Conservation (phyloP, 192 early-diverging fungal genomes). For the Chytriomyces sp. region DNA sequence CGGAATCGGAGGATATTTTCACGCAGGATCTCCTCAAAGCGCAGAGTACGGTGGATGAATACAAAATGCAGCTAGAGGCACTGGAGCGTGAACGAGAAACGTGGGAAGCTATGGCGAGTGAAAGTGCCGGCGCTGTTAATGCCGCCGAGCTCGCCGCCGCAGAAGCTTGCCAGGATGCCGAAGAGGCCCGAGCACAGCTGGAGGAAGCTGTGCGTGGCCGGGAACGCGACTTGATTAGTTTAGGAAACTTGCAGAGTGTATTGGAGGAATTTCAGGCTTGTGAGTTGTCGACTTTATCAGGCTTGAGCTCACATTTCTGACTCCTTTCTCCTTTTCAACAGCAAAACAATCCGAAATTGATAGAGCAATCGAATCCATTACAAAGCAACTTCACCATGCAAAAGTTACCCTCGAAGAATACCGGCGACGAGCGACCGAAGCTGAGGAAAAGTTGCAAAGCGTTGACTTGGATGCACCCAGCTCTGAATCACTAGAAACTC, state of each 20-base stretch:
- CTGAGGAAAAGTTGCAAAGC: constrained; percentile 47
- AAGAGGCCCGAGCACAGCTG: constrained; percentile 48
- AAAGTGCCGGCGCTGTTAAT: constrained; percentile 55
- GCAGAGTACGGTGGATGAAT: constrained; percentile 55
- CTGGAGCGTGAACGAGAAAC: constrained; percentile 67
- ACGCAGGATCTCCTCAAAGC: constrained; percentile 60
- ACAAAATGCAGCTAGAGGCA: constrained; percentile 57
- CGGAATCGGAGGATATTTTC: constrained; percentile 62
- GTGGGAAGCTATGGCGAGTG: constrained; percentile 60
- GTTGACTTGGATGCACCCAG: constrained; percentile 5
- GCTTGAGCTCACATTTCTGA: background rate
- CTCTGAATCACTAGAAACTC: constrained; percentile 43
- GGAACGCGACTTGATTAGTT: constrained; percentile 59
- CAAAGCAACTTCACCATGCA: constrained; percentile 46
- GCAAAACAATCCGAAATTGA: constrained; percentile 65
- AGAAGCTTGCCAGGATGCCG: constrained; percentile 56
- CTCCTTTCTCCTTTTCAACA: constrained; percentile 3
- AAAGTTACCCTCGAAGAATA: constrained; percentile 56
- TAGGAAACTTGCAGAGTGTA: constrained; percentile 82
- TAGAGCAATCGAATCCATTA: constrained; percentile 52
- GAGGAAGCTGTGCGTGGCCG: constrained; percentile 50
- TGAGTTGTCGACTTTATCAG: constrained; percentile 32
- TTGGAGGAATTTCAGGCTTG: constrained; percentile 86
- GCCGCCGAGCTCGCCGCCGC: constrained; percentile 41
- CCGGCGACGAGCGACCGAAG: constrained; percentile 52